A percentile compares a stretch with the other conserved stretches of the same genome.
Conservation (phyloP, 106 monocot species). For the Dioscorea alata region DNA sequence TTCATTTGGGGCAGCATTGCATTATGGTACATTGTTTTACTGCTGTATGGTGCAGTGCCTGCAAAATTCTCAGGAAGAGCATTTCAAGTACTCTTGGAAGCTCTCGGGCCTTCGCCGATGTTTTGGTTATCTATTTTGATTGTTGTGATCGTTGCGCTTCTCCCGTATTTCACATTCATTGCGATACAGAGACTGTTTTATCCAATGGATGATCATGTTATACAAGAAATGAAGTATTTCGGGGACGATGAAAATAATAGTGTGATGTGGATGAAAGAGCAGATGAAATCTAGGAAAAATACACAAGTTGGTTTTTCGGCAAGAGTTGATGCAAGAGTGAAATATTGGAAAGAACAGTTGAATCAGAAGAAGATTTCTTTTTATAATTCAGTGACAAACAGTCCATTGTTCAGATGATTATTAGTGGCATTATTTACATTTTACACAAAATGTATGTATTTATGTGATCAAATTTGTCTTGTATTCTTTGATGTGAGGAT, state of each 20-base stretch:
- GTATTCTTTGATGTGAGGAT: too few species aligned
- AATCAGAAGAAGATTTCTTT: background rate
- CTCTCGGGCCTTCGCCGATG: background rate
- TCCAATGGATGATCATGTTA: constrained; percentile 19
- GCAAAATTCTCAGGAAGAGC: background rate
- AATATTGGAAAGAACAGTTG: constrained; percentile 4
- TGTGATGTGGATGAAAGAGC: too few species aligned
- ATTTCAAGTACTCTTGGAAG: background rate
- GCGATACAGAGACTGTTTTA: constrained; percentile 12
- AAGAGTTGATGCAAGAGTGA: constrained; percentile 1
- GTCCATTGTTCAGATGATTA: background rate
- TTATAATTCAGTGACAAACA: background rate
- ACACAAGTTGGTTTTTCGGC: too few species aligned
- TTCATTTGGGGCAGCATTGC: constrained; percentile 23
- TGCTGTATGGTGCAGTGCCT: constrained; percentile 21
- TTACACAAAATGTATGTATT: too few species aligned
- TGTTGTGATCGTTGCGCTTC: constrained; percentile 1
- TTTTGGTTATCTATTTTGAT: constrained; percentile 9
- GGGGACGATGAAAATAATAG: background rate
- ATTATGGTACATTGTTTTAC: constrained; percentile 8
- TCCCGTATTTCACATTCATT: constrained; percentile 10
- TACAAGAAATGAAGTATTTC: constrained; percentile 16
- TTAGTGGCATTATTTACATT: too few species aligned
- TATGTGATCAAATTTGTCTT: too few species aligned
- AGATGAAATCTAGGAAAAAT: too few species aligned